phyloP scores from a whole-genome alignment of 768 basidiomycete species.

The Tulasnella sp. region DNA sequence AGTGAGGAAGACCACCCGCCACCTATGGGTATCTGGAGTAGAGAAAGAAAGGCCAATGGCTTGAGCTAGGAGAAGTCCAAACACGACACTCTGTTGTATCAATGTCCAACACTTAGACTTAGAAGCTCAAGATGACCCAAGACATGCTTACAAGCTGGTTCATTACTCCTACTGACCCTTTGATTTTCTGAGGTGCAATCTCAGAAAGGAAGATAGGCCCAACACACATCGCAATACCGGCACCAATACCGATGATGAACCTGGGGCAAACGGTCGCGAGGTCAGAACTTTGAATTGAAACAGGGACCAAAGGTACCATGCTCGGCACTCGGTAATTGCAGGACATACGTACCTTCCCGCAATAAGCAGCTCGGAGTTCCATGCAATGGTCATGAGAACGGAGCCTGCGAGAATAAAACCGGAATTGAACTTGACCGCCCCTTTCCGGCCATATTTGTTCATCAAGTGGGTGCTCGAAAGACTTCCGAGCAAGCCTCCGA shows the following conservation, averaged over 20 bases:
- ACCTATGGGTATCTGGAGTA: conserved; percentile 52
- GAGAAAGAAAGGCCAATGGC: conserved; percentile 66
- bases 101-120: neutral
- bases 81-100: conserved; percentile 50
- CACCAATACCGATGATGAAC: conserved; percentile 27
- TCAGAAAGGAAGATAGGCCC: conserved; percentile 40
- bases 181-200: conserved; percentile 40
- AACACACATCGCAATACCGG: conserved; percentile 31
- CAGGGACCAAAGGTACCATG: neutral
- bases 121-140: neutral
- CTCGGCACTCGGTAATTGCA: neutral
- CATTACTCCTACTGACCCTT: conserved; percentile 36
- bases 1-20: conserved; percentile 67
- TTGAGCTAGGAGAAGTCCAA: conserved; percentile 87
- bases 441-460: conserved; percentile 67
- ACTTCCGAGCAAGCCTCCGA: conserved; percentile 83
- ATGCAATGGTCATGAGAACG: conserved; percentile 38
- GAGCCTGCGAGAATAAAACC: conserved; percentile 56
- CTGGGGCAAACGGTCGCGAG: neutral
- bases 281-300: neutral
- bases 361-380: conserved; percentile 17
- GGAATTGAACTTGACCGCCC: conserved; percentile 60
- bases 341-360: conserved; percentile 27
- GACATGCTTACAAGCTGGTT: conserved; percentile 33
- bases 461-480: conserved; percentile 61